Evolutionary conservation across 345 rosid genomes (phyloP), one percentile per base, ranked within the genome.

Genomic region (Limnanthes douglasii): DNA sequence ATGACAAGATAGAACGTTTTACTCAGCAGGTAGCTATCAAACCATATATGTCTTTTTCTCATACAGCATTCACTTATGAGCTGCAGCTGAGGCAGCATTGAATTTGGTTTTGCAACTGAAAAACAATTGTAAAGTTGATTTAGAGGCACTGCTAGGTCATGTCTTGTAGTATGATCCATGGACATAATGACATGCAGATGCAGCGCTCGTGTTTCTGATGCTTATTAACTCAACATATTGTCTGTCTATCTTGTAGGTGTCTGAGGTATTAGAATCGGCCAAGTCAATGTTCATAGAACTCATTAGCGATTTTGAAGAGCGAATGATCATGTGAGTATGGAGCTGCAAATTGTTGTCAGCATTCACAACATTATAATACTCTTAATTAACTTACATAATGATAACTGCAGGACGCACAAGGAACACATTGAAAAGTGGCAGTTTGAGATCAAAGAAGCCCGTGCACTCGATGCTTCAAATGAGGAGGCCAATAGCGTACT

Each of bases 381-480:
- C 11, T 32, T 36, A 6, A 20, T 5, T 34, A 21, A 16, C 12
- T 19, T 39, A 21, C 15, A 20, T 29, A 24, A 20, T 15, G 17
- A 37, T 47, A 22, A 25, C n/a, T n/a, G 50, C 68, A 84, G 88
- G 78, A 59, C 80, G 31, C 88, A 80, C 43, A 75, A 59, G 70
- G 94, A 90, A 47, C 69, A 71, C 24, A 62, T 77, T 37, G 88
- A 75, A 54, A 80, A 70, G 59, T 90, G 96, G 94, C 92, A 75
- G 48, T 84, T 77, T 15, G 85, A 84, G 66, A 68, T 80, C 44
- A 75, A 67, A 59, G 94, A 72, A 49, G 37, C 78, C 48, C 65
- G 78, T 37, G 35, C 72, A 60, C 65, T 77, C 27, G 94, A 90
- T 65, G 69, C 64, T 38, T 61, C 84, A 13, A 90, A 84, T 48